A percentile compares a stretch with the other conserved stretches of the same genome.
These are phyloP conservation scores for Backusella sp. DNA, from an alignment of 192 early-diverging fungal species.

Conservation along the genomic window DNA sequence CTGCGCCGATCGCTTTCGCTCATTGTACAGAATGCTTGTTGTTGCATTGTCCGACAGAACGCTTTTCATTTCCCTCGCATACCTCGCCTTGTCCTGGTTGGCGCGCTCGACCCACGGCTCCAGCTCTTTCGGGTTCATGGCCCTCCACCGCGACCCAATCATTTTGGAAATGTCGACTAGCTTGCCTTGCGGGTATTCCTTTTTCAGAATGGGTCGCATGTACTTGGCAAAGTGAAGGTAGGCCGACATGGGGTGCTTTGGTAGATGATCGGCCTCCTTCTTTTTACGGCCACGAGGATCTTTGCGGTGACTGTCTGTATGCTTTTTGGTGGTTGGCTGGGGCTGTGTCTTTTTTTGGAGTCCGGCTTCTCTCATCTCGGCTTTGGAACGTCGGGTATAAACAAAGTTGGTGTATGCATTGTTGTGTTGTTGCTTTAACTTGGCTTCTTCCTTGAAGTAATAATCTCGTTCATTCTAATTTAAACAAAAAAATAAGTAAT, in stretches of 20 bases:
- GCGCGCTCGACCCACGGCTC: conserved; percentile 53
- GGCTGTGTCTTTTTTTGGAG: conserved; percentile 20
- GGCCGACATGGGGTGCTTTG: conserved; percentile 86
- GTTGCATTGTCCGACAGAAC: background rate
- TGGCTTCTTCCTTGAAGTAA: conserved; percentile 47
- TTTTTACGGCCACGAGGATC: conserved; percentile 55
- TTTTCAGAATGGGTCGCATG: conserved; percentile 60
- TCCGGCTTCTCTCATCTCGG: conserved; percentile 50
- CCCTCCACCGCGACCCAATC: conserved; percentile 67
- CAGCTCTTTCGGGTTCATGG: conserved; percentile 48
- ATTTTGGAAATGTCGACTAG: conserved; percentile 74
- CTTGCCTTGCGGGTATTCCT: conserved; percentile 61
- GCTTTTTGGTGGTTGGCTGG: background rate
- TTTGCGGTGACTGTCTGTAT: background rate
- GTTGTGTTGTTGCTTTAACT: conserved; percentile 47
- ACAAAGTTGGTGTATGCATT: conserved; percentile 54
- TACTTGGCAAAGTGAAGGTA: conserved; percentile 75
- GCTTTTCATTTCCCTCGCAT: conserved; percentile 61
- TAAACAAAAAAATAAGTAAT: too few species aligned
- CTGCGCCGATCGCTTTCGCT: background rate
- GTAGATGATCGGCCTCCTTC: conserved; percentile 65
- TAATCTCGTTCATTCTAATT: conserved; percentile 28
- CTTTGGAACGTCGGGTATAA: conserved; percentile 58
- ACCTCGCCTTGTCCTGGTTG: conserved; percentile 61
- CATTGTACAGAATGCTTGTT: background rate